These are phyloP conservation scores for Phaeosphaeria sp. DNA, from an alignment of 2,329 filamentous ascomycete genomes.

Conservation along the genomic window DNA sequence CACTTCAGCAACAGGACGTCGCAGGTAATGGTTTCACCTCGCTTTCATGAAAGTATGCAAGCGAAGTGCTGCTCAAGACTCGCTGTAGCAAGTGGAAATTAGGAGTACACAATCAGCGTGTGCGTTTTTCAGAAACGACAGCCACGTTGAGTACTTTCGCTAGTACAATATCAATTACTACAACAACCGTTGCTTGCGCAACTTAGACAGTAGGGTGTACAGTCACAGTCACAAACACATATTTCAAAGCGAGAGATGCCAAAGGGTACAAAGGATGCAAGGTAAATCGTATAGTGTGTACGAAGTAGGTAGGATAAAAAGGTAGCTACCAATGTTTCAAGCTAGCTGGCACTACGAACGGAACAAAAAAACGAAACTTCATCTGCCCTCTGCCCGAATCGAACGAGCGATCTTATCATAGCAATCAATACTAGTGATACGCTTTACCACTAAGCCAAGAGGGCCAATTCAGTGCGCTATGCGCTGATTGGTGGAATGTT, in stretches of 20 bases:
- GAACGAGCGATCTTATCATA: conserved; percentile 6
- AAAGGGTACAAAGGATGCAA: too few relatives aligned
- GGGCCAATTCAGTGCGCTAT: neutral
- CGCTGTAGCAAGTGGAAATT: conserved; percentile 13
- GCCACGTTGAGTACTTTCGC: neutral
- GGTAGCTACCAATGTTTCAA: neutral
- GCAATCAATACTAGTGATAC: neutral
- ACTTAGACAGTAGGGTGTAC: too few relatives aligned
- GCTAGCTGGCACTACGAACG: neutral
- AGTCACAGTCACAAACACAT: too few relatives aligned
- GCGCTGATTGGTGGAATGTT: neutral
- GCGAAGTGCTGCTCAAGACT: neutral
- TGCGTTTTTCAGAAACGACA: neutral
- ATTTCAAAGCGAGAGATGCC: too few relatives aligned
- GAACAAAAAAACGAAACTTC: neutral
- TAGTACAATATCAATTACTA: too few relatives aligned
- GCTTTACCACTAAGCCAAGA: conserved; percentile 6
- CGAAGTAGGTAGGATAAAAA: neutral
- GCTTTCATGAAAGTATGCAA: neutral
- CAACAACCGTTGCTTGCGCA: too few relatives aligned
- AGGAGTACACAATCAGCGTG: conserved; percentile 1
- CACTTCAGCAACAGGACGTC: conserved; percentile 2
- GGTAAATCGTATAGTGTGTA: too few relatives aligned
- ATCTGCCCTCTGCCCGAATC: conserved; percentile 2
- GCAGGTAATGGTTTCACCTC: conserved; percentile 8